phyloP scores from a whole-genome alignment of 495 filamentous ascomycete genomes.

The Cryomyces minteri region DNA sequence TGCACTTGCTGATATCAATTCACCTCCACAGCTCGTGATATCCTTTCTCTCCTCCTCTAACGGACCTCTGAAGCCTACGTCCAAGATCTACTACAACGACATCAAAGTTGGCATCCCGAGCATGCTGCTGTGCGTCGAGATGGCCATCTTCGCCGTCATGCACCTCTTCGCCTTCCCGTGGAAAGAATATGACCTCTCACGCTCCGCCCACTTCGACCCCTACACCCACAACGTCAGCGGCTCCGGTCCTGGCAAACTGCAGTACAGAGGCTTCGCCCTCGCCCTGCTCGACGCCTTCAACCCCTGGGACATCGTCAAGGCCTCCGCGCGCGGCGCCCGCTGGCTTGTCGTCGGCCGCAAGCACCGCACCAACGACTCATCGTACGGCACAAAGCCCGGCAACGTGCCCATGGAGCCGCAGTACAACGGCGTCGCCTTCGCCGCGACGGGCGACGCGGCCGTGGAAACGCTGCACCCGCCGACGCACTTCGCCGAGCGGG shows the following conservation, averaged over 20 bases:
- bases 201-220: not conserved
- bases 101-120: constrained; percentile 67
- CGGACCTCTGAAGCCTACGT: constrained; percentile 40
- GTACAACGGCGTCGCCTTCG: too few species aligned
- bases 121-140: constrained; percentile 68
- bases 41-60: constrained; percentile 41
- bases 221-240: constrained; percentile 1
- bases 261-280: constrained; percentile 40
- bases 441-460: too few species aligned
- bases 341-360: constrained; percentile 67
- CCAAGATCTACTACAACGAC: constrained; percentile 47
- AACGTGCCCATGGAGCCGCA: not conserved
- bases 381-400: constrained; percentile 18
- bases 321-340: constrained; percentile 52
- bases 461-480: too few species aligned
- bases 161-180: constrained; percentile 76
- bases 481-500: too few species aligned
- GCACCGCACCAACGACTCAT: constrained; percentile 30
- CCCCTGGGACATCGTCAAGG: constrained; percentile 68
- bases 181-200: constrained; percentile 35
- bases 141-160: constrained; percentile 63
- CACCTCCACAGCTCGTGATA: constrained; percentile 33
- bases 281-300: constrained; percentile 62
- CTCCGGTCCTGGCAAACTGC: constrained; percentile 9
- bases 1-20: not conserved